Evolutionary conservation across 163 green algal genomes (phyloP).

Genomic region (Scenedesmus sp.): DNA sequence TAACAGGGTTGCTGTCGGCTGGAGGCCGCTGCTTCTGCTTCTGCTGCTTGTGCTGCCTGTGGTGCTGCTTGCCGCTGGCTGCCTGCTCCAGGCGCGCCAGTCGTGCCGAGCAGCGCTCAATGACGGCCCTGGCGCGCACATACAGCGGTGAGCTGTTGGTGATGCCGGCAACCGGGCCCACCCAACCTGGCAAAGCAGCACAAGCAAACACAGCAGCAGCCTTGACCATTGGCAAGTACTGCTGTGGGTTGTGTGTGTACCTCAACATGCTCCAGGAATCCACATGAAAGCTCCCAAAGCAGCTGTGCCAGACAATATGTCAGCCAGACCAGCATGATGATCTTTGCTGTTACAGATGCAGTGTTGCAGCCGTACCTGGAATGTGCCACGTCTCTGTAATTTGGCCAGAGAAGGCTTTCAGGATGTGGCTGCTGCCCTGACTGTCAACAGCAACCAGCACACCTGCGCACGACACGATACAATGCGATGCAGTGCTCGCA

Average conservation of each 20-base stretch:
- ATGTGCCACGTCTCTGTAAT: slow-evolving; percentile 65
- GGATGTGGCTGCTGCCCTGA: neutral
- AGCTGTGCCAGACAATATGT: neutral
- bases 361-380: slow-evolving; percentile 40
- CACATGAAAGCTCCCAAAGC: neutral
- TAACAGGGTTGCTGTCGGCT: neutral
- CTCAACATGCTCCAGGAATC: neutral
- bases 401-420: slow-evolving; percentile 60
- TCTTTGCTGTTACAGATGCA: neutral
- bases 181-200: slow-evolving; percentile 53
- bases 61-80: slow-evolving; percentile 25
- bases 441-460: slow-evolving; percentile 30
- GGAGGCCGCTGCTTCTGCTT: slow-evolving; percentile 20
- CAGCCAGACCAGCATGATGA: neutral
- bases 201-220: neutral
- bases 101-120: slow-evolving; percentile 37
- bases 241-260: neutral
- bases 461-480: neutral
- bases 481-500: neutral
- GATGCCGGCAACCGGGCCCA: slow-evolving; percentile 54
- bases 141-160: slow-evolving; percentile 50
- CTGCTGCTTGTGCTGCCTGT: slow-evolving; percentile 6
- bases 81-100: slow-evolving; percentile 26
- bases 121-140: neutral
- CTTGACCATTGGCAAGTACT: neutral